Evolutionary conservation across 2,329 filamentous ascomycete species (phyloP), one percentile per base, ranked within the genome.

Genomic region (Monosporascus sp.): DNA sequence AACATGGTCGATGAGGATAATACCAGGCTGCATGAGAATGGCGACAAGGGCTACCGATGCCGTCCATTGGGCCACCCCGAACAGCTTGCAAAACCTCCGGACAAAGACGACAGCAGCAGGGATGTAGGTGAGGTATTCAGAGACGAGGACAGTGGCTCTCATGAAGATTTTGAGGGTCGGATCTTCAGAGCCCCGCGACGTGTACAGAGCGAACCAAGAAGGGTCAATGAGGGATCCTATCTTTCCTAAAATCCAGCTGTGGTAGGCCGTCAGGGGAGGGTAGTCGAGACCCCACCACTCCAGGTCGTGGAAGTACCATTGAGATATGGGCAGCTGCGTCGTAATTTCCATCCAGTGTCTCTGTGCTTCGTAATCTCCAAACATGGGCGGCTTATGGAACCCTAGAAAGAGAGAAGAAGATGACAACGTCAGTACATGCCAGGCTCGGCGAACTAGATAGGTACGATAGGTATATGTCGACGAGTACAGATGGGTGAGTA

Each of bases 291-390:
- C 95, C 94, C 94, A 99, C 87, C 93, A 99, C 65, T 93, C 80
- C 45, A 97, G 77, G 68, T 99, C 92, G 70, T 99, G 91, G 67
- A 96, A 96, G 72, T 99, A 99, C 94, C 95, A 99, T 70, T 94
- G 88, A 11, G 91, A 94, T 38, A 95, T 79, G 16, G 94, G 94
- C 2, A 99, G 78, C 55, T 96, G 84, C 8, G 84, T 89, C 2
- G 94, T 97, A 60, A 99, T 78, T 68, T 99, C 94, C 92, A 99
- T 96, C 94, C 94, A 99, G 72, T 99, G 94, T 63, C 94, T 79
- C 71, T 99, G 94, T 3, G 95, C 94, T 75, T 99, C 94, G 73
- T 96, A 99, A 72, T 99, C 94, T 60, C 94, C 94, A 67, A 92
- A 89, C 85, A 97, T 91, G 6, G 94, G 94, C 37, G 92, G 92